These are phyloP conservation scores for Beta corolliflora DNA, from an alignment of 179 eudicot species.

Conservation along the genomic window DNA sequence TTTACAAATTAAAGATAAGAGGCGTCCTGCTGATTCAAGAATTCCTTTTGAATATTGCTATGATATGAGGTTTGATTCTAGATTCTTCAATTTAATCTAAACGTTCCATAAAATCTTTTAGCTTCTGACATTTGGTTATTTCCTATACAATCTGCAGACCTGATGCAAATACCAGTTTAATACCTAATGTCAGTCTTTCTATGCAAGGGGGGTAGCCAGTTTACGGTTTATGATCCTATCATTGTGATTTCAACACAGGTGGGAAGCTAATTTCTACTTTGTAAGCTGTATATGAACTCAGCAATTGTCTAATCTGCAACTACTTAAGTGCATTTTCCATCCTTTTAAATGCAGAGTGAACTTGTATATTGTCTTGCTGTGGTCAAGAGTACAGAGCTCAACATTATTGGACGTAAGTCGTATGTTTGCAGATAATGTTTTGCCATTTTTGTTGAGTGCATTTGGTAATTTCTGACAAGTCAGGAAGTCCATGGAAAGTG, in stretches of 20 bases:
- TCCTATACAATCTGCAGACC: slow-evolving; percentile 44
- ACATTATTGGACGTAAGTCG: slow-evolving; percentile 86
- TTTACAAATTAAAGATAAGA: slow-evolving; percentile 54
- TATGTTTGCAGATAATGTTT: slow-evolving; percentile 16
- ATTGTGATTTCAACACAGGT: slow-evolving; percentile 72
- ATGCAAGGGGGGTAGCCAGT: slow-evolving; percentile 62
- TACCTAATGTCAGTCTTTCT: slow-evolving; percentile 59
- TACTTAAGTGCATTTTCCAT: background rate
- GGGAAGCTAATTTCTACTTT: background rate
- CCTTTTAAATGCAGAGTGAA: slow-evolving; percentile 55
- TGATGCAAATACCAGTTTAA: slow-evolving; percentile 54
- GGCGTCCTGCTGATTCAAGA: slow-evolving; percentile 62
- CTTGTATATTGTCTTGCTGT: slow-evolving; percentile 86
- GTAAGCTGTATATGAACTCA: background rate
- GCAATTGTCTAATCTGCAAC: slow-evolving; percentile 6
- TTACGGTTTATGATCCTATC: slow-evolving; percentile 63
- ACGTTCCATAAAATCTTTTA: background rate
- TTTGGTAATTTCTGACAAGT: background rate
- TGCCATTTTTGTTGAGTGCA: background rate
- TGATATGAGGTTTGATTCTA: slow-evolving; percentile 54
- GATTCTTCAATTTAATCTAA: slow-evolving; percentile 6
- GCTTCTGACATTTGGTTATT: slow-evolving; percentile 21
- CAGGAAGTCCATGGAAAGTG: background rate
- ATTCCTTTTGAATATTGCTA: slow-evolving; percentile 84
- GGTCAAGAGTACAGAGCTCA: slow-evolving; percentile 65